These are phyloP conservation scores for Trypanosoma caninum DNA, from an alignment of 208 protist genomes.

Conservation along the genomic window DNA sequence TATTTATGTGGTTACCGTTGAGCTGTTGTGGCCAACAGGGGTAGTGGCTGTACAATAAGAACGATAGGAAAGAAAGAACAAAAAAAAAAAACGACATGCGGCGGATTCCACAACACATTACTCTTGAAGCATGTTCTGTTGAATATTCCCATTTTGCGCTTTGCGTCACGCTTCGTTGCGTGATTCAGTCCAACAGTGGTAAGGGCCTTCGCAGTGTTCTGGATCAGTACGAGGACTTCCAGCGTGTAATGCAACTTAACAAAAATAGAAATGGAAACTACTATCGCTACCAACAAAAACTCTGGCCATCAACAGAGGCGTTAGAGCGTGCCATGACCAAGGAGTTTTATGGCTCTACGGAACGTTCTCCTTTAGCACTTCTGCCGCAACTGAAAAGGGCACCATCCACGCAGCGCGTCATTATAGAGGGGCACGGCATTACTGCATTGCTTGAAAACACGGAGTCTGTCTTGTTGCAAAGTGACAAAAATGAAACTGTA, in stretches of 20 bases:
- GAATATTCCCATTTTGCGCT: background rate
- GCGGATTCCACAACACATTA: background rate
- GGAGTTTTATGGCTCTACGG: conserved; percentile 53
- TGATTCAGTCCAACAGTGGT: conserved; percentile 59
- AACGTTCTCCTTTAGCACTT: conserved; percentile 55
- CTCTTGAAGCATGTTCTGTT: background rate
- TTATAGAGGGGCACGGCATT: conserved; percentile 46
- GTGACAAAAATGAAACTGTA: background rate
- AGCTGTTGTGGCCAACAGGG: too few relatives aligned
- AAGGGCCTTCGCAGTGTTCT: conserved; percentile 46
- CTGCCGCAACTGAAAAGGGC: conserved; percentile 31
- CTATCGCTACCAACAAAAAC: conserved; percentile 76
- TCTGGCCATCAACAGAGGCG: conserved; percentile 67
- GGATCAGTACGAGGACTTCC: conserved; percentile 60
- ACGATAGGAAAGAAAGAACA: background rate
- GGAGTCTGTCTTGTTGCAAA: background rate
- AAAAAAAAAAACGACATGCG: conserved; percentile 4
- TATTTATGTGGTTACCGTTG: too few relatives aligned
- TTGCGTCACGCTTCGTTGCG: background rate
- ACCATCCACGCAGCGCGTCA: conserved; percentile 13
- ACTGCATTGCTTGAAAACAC: conserved; percentile 43
- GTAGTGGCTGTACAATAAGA: too few relatives aligned
- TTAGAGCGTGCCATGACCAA: conserved; percentile 63
- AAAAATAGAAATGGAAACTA: conserved; percentile 70
- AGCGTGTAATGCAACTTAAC: conserved; percentile 32